Base-by-base conservation (phyloP, 148 eudicot genomes). In the Cornus suecica region DNA sequence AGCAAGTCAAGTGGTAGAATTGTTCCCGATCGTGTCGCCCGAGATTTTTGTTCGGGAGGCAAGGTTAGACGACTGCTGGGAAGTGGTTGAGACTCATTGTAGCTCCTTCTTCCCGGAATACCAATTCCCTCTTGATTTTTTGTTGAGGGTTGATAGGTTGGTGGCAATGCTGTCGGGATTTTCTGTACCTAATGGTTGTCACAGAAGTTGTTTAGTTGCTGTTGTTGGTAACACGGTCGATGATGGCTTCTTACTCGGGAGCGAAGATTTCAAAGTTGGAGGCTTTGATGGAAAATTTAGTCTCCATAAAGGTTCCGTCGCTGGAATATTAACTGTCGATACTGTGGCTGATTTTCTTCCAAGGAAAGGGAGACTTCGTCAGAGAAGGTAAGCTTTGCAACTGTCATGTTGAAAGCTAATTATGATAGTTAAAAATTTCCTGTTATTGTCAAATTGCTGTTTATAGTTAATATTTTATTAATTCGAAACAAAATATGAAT, bases 261-360 rank as follows among this genome's bases (percentile, higher is more conserved):
- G 83, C 74, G 94, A 92, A 79, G 91, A 90, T 78, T 78, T 88
- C 76, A 94, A 87, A 80, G 62, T 92, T 78, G 92, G 92, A 74
- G 85, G 90, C 10, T 83, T 90, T 72, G 94, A 90, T 87, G 92
- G 86, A 20, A 89, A 85, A 78, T 80, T 90, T 69, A 84, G 89
- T 77, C 80, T 92, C n/a, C 84, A 80, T 69, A 91, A 81, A 78
- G 94, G 94, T 37, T 86, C 84, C 81, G 92, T 95, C 32, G 85
- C 94, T 79, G 99, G 99, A 74, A 95, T 95, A 73, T 85, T 95
- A 83, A 95, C 99, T 25, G 90, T 95, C 31, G 97, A 95, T 78
- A 95, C 94, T 48, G 97, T 91, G 9, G 97, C 97, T 73, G 97
- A 95, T 85, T 95, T 91, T 84, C 90, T 95, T 63, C 99, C 99